Evolutionary conservation across 2,329 filamentous ascomycete species (phyloP).

Genomic region (Sporothrix phasma): DNA sequence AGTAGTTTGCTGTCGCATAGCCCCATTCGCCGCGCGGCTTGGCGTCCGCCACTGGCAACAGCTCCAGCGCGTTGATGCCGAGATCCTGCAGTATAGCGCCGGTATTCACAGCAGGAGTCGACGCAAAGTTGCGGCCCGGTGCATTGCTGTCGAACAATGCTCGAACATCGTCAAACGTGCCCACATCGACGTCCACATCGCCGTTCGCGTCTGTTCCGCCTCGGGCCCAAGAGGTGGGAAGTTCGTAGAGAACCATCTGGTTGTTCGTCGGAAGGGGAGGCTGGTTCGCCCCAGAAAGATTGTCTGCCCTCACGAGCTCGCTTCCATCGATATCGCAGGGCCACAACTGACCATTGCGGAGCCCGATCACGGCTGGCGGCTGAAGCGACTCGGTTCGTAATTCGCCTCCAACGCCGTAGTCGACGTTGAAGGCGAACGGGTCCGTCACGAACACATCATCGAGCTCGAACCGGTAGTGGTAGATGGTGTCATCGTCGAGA

Average conservation of each 20-base stretch:
- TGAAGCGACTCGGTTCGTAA: slow-evolving; percentile 16
- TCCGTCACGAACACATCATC: slow-evolving; percentile 18
- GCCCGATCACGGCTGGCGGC: slow-evolving; percentile 20
- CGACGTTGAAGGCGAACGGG: slow-evolving; percentile 21
- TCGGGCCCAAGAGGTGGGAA: slow-evolving; percentile 22
- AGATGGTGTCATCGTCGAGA: slow-evolving; percentile 14
- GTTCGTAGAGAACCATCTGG: slow-evolving; percentile 22
- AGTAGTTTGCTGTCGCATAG: slow-evolving; percentile 22
- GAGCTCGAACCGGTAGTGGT: slow-evolving; percentile 21
- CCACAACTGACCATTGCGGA: slow-evolving; percentile 16
- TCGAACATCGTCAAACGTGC: slow-evolving; percentile 21
- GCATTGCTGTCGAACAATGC: slow-evolving; percentile 17
- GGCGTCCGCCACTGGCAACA: slow-evolving; percentile 21
- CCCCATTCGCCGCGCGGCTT: slow-evolving; percentile 20
- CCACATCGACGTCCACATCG: slow-evolving; percentile 18
- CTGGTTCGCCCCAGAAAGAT: neutral
- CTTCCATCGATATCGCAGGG: slow-evolving; percentile 19
- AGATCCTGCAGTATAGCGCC: slow-evolving; percentile 20
- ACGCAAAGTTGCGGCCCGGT: slow-evolving; percentile 14
- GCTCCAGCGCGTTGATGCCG: slow-evolving; percentile 22
- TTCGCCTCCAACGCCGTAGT: slow-evolving; percentile 16
- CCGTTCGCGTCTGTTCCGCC: slow-evolving; percentile 9
- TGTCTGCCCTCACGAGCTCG: slow-evolving; percentile 6
- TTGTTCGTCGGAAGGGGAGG: slow-evolving; percentile 19
- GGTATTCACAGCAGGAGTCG: slow-evolving; percentile 4